Percentiles rank a stretch among this genome's conserved stretches.
These are phyloP conservation scores for Pythium inflatum DNA, from an alignment of 352 stramenopile genomes.

Conservation along the genomic window DNA sequence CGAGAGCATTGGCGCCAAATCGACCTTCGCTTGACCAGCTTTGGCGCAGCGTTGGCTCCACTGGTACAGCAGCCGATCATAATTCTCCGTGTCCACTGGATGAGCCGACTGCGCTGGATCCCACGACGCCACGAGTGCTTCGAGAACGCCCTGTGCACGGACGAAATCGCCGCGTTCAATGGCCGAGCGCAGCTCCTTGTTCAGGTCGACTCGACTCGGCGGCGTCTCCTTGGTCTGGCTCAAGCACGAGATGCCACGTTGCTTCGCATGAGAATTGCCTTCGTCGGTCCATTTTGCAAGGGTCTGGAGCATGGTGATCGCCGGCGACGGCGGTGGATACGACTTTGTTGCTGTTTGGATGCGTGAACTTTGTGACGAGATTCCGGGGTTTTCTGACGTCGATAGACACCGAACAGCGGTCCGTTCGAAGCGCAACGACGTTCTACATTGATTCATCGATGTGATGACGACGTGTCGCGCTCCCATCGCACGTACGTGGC, in stretches of 20 bases:
- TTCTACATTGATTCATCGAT: neutral
- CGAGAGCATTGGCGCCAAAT: constrained; percentile 42
- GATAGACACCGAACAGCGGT: constrained; percentile 3
- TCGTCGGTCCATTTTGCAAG: constrained; percentile 15
- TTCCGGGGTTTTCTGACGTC: neutral
- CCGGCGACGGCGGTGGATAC: constrained; percentile 3
- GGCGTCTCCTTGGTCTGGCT: neutral
- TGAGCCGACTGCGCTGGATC: neutral
- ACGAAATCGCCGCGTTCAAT: constrained; percentile 24
- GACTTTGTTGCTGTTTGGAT: neutral
- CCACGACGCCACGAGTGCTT: constrained; percentile 13
- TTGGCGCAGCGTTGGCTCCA: constrained; percentile 30
- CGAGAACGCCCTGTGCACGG: constrained; percentile 8
- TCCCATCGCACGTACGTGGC: constrained; percentile 14
- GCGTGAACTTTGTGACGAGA: neutral
- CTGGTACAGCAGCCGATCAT: constrained; percentile 62
- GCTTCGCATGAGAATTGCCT: neutral
- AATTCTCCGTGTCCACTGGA: constrained; percentile 39
- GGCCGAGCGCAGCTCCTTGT: constrained; percentile 9
- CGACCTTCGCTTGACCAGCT: constrained; percentile 29
- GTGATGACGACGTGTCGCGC: neutral
- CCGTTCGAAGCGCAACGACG: constrained; percentile 8
- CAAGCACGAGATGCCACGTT: no score
- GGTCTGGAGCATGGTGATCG: constrained; percentile 22
- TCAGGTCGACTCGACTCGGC: constrained; percentile 8